These are phyloP conservation scores for Phytophthora foliorum DNA, from an alignment of 352 stramenopile species.

Conservation along the genomic window DNA sequence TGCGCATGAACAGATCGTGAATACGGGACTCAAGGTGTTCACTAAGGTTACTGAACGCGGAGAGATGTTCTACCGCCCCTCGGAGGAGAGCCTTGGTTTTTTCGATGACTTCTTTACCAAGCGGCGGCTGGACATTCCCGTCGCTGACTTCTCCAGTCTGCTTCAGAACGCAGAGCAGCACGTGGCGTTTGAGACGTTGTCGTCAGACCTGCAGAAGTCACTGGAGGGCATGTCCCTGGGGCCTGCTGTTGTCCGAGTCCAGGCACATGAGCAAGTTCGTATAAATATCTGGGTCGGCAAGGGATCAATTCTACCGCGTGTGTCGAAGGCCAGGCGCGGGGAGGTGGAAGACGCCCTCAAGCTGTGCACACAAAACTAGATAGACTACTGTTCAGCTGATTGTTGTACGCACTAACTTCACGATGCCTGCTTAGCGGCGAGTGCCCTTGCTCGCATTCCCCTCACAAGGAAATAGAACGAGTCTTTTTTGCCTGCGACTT, in stretches of 20 bases:
- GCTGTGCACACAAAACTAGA: conserved; percentile 27
- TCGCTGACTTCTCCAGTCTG: conserved; percentile 57
- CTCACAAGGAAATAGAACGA: conserved; percentile 86
- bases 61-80: conserved; percentile 86
- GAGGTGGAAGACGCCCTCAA: conserved; percentile 67
- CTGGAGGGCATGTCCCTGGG: conserved; percentile 53
- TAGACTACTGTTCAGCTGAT: too few species aligned
- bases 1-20: conserved; percentile 80
- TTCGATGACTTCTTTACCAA: conserved; percentile 91
- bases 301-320: conserved; percentile 73
- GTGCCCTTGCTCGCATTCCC: conserved; percentile 54
- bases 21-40: conserved; percentile 93
- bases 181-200: conserved; percentile 61
- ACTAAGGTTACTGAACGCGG: conserved; percentile 76
- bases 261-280: conserved; percentile 49
- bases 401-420: conserved; percentile 10
- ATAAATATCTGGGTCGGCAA: conserved; percentile 87
- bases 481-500: conserved; percentile 63
- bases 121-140: conserved; percentile 59
- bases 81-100: conserved; percentile 87
- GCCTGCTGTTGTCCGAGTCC: conserved; percentile 65
- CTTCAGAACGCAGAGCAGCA: conserved; percentile 62
- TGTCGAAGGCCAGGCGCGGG: conserved; percentile 71
- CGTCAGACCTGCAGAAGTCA: conserved; percentile 40
- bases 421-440: conserved; percentile 6